Base-by-base conservation (phyloP, 805 yeast species). In the Candida insectalens region DNA sequence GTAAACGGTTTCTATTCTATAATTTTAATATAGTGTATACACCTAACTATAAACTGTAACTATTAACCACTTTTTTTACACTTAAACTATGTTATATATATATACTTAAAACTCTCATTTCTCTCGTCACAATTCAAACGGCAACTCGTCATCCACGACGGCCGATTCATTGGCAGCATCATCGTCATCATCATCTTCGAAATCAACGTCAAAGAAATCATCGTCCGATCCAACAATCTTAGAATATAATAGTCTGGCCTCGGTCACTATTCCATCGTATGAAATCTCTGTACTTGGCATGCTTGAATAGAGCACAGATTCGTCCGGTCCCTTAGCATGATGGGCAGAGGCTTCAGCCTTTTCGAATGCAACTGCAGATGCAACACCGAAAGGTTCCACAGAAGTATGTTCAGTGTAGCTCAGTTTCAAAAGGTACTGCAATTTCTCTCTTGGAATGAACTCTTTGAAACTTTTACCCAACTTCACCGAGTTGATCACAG, bases 131-230 rank as follows among this genome's bases (percentile, higher is more conserved):
- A 57, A 44, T 34, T 60, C 66, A 42, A 57, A 55, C 23, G 62
- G 67, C 56, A 58, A 54, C 33, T 58, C 64, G 17, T 56, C 64
- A 20, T 63, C 70, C 10, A 45, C 59, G 29, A 59, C 57, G 13
- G 64, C 67, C 29, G 56, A 46, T 22, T 46, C 58, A 30, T 44
- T 41, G 29, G 35, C 37, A 25, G 31, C 28, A 29, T 13, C 33
- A 15, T 63, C 67, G 23, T 77, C 88, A 29, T 83, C 95, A 15
- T 87, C 96, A 54, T 89, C 97, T 57, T 89, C 96, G 51, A 89
- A 89, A 57, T 89, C 97, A 27, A 89, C 83, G 55, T 85, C 95
- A 52, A 89, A 89, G 61, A 92, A 92, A 58, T 89, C 97, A 47
- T 89, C 96, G 52, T 83, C 92, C 2, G 94, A 73, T 7, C 97